Evolutionary conservation across 2,329 filamentous ascomycete genomes (phyloP), one percentile per base, ranked within the genome.

Genomic region (Colletotrichum falcatum): DNA sequence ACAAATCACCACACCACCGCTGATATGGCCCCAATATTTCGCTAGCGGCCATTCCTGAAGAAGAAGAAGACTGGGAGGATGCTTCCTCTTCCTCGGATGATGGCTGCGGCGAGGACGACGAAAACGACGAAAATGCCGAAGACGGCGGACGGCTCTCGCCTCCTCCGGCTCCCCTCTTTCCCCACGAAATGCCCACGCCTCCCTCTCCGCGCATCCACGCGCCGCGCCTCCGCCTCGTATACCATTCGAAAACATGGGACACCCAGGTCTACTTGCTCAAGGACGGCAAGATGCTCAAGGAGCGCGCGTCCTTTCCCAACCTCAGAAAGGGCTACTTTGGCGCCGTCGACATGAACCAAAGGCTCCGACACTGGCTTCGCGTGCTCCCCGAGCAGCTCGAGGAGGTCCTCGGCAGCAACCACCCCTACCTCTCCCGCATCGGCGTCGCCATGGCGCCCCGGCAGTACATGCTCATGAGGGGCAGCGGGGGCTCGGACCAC

Each of bases 11-110:
- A 48, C n/a, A 30, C 35, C 20, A 14, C 30, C 51, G 44, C 18
- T n/a, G 30, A 55, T 18, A 64, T 64, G 49, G 28, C 61, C 14
- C 37, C 5, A 39, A 28, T 26, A 28, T n/a, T 37, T 18, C 14
- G 18, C 28, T 53, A 26, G 35, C 60, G 33, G 18, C n/a, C 44
- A 44, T 56, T 37, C 51, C n/a, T 6, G 61, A 64, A 37, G 61
- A 56, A 39, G 39, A 64, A n/a, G 61, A n/a, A 26, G 39, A 55
- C 7, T 64, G 61, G 61, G 49, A 56, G 30, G 61, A 64, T 20
- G 28, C 37, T 14, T 64, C 61, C 61, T 62, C 60, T 44, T 44
- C 42, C 12, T 63, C 61, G 39, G 49, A 55, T 11, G 51, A 56
- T 20, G n/a, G 26, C 61, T 12, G 12, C 33, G 12, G 8, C 30